Conservation (phyloP, 208 protist genomes). For the Leishmania lainsoni region DNA sequence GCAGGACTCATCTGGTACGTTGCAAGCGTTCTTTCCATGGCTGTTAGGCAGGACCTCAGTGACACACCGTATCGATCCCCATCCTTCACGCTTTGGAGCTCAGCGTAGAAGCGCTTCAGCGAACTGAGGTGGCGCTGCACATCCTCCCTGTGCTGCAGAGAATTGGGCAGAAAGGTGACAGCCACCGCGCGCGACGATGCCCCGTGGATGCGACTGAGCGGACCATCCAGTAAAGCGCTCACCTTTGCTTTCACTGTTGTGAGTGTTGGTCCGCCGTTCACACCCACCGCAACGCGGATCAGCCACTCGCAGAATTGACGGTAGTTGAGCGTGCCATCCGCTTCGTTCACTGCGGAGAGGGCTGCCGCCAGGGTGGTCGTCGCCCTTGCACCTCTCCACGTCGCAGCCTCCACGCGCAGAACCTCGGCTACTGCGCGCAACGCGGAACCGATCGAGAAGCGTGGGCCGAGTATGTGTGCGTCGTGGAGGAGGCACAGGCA, state of each 20-base stretch:
- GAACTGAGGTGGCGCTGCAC: conserved; percentile 27
- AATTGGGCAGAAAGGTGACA: conserved; percentile 34
- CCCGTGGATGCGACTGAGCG: conserved; percentile 16
- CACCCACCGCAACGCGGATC: conserved; percentile 59
- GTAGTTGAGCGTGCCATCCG: conserved; percentile 71
- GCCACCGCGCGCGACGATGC: conserved; percentile 19
- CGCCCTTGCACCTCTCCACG: conserved; percentile 2
- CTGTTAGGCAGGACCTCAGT: conserved; percentile 14
- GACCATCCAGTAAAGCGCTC: conserved; percentile 49
- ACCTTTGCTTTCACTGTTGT: conserved; percentile 47
- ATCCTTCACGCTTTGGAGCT: conserved; percentile 34
- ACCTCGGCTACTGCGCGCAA: conserved; percentile 52
- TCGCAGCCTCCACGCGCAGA: conserved; percentile 34
- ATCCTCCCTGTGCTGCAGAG: conserved; percentile 29
- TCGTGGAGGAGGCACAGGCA: conserved; percentile 72
- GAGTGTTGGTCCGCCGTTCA: conserved; percentile 44
- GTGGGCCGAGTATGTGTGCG: conserved; percentile 50
- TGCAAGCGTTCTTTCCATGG: conserved; percentile 10
- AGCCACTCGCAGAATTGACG: conserved; percentile 83
- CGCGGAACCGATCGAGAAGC: conserved; percentile 49
- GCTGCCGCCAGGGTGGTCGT: conserved; percentile 6
- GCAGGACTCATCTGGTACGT: conserved; percentile 10
- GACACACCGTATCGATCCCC: conserved; percentile 17
- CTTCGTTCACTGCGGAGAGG: conserved; percentile 30
- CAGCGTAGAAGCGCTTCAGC: conserved; percentile 32